Conservation (phyloP, 2,329 filamentous ascomycete species). For the Colletotrichum lindemuthianum region DNA sequence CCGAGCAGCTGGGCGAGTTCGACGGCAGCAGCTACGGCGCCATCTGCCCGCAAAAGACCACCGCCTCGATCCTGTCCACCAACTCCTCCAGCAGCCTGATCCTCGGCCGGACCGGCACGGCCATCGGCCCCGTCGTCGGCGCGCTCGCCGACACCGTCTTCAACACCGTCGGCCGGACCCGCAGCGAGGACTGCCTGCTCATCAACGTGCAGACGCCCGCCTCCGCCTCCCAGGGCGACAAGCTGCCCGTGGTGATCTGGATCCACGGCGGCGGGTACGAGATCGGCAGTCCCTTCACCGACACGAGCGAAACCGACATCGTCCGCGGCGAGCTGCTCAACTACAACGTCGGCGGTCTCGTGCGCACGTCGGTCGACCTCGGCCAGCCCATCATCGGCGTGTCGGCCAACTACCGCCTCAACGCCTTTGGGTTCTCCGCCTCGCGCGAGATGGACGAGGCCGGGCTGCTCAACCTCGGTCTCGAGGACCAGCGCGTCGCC, state of each 20-base stretch:
- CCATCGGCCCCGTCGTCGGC: constrained; percentile 12
- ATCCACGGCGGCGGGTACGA: constrained; percentile 51
- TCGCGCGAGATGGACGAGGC: constrained; percentile 11
- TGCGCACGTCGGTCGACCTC: constrained; percentile 48
- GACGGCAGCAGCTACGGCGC: constrained; percentile 18
- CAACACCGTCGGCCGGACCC: constrained; percentile 11
- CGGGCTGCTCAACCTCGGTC: constrained; percentile 47
- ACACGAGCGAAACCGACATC: constrained; percentile 15
- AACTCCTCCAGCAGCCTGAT: constrained; percentile 20
- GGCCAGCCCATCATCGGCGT: constrained; percentile 71
- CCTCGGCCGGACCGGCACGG: constrained; percentile 8
- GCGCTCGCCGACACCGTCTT: constrained; percentile 20
- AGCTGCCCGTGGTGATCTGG: constrained; percentile 51
- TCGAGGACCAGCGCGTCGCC: constrained; percentile 43
- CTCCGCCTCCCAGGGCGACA: constrained; percentile 50
- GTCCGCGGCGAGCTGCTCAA: constrained; percentile 35
- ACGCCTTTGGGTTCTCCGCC: constrained; percentile 47
- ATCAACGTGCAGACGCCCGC: constrained; percentile 59
- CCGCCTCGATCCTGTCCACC: constrained; percentile 5
- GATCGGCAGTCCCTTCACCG: constrained; percentile 38
- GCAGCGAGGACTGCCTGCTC: constrained; percentile 62
- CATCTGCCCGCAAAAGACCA: constrained; percentile 24
- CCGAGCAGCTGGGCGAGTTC: constrained; percentile 16
- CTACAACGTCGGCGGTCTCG: constrained; percentile 48
- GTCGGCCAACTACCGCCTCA: constrained; percentile 71